Conservation (phyloP, 2,329 filamentous ascomycete species). For the Penicillium oxalicum region DNA sequence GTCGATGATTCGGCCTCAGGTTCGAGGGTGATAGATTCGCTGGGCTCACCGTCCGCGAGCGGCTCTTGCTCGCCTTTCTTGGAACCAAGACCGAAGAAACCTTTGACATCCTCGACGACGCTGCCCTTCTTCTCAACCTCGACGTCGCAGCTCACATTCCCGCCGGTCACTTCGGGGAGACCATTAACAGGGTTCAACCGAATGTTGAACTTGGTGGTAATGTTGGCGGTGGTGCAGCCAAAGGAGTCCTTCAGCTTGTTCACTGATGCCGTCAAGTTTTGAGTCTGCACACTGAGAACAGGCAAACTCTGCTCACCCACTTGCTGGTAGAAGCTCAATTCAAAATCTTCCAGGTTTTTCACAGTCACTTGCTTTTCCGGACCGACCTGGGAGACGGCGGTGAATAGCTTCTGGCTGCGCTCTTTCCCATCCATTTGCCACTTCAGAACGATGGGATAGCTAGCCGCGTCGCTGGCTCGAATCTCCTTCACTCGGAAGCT, state of each 20-base stretch:
- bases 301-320: conserved; percentile 50
- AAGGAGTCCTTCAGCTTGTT: conserved; percentile 70
- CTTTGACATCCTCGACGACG: conserved; percentile 91
- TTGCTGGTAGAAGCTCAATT: conserved; percentile 72
- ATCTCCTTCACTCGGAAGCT: conserved; percentile 99
- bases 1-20: conserved; percentile 44
- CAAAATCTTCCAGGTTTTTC: conserved; percentile 74
- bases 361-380: conserved; percentile 78
- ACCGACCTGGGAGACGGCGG: conserved; percentile 67
- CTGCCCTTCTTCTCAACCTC: conserved; percentile 70
- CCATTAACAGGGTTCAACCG: conserved; percentile 67
- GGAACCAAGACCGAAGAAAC: conserved; percentile 87
- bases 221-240: conserved; percentile 67
- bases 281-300: conserved; percentile 63
- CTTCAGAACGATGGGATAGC: conserved; percentile 68
- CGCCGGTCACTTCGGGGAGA: conserved; percentile 69
- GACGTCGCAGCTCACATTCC: conserved; percentile 78
- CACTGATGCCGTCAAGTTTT: conserved; percentile 82
- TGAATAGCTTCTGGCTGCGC: conserved; percentile 77
- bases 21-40: conserved; percentile 45
- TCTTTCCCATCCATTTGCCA: conserved; percentile 67
- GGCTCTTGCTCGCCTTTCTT: conserved; percentile 77
- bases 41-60: conserved; percentile 54
- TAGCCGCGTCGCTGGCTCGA: conserved; percentile 67
- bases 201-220: conserved; percentile 73